Percentiles rank a stretch among this genome's conserved stretches.
These are phyloP conservation scores for Ustilago cynodontis DNA, from an alignment of 1,284 basidiomycete species.

Conservation along the genomic window DNA sequence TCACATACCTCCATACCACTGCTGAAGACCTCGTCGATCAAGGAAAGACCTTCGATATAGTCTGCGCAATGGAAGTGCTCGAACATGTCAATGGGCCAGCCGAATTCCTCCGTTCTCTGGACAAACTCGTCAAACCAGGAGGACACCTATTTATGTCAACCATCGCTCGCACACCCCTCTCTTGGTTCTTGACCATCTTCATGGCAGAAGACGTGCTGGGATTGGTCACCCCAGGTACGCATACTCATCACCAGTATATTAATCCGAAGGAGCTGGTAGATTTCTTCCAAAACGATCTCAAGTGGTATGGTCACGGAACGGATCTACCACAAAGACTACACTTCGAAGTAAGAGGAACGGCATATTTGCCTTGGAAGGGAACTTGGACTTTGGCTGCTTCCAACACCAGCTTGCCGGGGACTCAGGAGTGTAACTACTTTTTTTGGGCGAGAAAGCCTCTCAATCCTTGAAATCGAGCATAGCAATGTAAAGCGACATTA, in stretches of 20 bases:
- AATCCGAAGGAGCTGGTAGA: constrained; percentile 87
- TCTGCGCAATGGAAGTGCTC: constrained; percentile 97
- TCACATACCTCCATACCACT: constrained; percentile 81
- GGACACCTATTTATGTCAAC: constrained; percentile 96
- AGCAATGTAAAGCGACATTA: no score
- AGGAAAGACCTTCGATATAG: constrained; percentile 82
- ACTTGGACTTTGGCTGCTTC: constrained; percentile 53
- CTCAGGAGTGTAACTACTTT: constrained; percentile 66
- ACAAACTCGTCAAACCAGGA: constrained; percentile 77
- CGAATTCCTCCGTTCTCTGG: constrained; percentile 74
- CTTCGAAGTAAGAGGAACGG: constrained; percentile 61
- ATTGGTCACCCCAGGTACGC: constrained; percentile 88
- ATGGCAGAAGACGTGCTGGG: constrained; percentile 84
- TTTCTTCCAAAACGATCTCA: constrained; percentile 79
- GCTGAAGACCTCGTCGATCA: constrained; percentile 79
- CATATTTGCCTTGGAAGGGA: constrained; percentile 59
- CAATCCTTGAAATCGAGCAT: neutral
- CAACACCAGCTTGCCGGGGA: constrained; percentile 32
- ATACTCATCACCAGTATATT: constrained; percentile 90
- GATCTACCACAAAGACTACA: constrained; percentile 52
- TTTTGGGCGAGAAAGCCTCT: constrained; percentile 67
- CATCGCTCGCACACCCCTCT: constrained; percentile 91
- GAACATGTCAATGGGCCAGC: constrained; percentile 96
- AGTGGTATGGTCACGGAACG: constrained; percentile 60
- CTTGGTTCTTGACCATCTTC: constrained; percentile 89